Evolutionary conservation across 805 yeast genomes (phyloP), one percentile per base, ranked within the genome.

Genomic region (Starmerella sirachaensis): DNA sequence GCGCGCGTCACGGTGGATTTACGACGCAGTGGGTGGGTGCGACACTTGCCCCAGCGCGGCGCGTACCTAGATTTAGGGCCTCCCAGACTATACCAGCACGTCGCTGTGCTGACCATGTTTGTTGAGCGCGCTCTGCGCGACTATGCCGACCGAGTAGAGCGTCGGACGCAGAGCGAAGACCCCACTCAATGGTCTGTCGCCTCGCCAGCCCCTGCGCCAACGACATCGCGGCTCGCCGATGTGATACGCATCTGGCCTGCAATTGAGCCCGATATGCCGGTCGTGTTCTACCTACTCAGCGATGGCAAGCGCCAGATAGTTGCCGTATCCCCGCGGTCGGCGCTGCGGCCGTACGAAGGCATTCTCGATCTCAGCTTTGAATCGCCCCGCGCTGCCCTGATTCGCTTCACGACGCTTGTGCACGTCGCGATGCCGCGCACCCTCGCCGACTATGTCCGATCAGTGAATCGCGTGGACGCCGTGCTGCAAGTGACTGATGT

Each of bases 291-390:
- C 16, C 16, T 36, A 13, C 11, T 41, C 13, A 29, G 41, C 20
- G 44, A 41, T 25, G 44, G 44, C 19, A 20, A 26, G 7, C 37
- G 41, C 5, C 27, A 17, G n/a, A 35, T 36, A 4, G 38, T 41
- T n/a, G 43, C 37, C 26, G 28, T 28, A 9, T 25, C 36, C 6
- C 19, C 27, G 27, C 33, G 32, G 13, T 29, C 39, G 4, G 30
- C 24, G 11, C 16, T 13, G 11, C 20, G 18, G 16, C 31, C 35
- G 24, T 16, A 31, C 9, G 21, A 17, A 12, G 22, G 16, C 17
- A 27, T 23, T 21, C 22, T 32, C 28, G 35, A 32, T 17, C 5
- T 12, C 16, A n/a, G 19, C 22, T 10, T 5, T 17, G 22, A 7
- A 2, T n/a, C 11, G 9, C 19, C 6, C 12, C 22, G 40, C 18